Conservation (phyloP, 768 basidiomycete species). For the Solioccasus polychromus region DNA sequence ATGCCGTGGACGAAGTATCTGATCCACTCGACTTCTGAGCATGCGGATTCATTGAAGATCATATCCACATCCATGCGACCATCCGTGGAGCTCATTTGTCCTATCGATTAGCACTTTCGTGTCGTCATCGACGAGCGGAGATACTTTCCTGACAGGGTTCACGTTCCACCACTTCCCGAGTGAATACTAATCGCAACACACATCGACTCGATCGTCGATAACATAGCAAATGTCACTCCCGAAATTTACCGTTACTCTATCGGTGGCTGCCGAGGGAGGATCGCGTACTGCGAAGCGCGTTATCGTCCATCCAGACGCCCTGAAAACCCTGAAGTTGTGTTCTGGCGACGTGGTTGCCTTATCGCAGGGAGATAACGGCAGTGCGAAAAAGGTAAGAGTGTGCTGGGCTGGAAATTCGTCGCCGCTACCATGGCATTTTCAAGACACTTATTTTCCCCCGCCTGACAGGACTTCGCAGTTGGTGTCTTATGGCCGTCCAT, state of each 20-base stretch:
- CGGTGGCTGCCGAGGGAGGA: slow-evolving; percentile 32
- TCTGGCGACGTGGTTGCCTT: slow-evolving; percentile 71
- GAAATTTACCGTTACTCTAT: slow-evolving; percentile 39
- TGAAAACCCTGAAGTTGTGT: slow-evolving; percentile 58
- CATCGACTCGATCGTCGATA: neutral
- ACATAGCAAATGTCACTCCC: slow-evolving; percentile 14
- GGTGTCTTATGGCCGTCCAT: slow-evolving; percentile 77
- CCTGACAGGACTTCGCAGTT: slow-evolving; percentile 55
- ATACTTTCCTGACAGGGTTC: slow-evolving; percentile 4
- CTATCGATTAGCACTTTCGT: slow-evolving; percentile 1
- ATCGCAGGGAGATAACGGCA: slow-evolving; percentile 36
- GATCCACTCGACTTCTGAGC: no score
- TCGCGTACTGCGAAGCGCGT: slow-evolving; percentile 62
- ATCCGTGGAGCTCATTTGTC: slow-evolving; percentile 1
- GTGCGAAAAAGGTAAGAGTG: slow-evolving; percentile 34
- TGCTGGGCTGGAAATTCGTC: slow-evolving; percentile 10
- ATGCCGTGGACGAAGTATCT: slow-evolving; percentile 8
- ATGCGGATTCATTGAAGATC: slow-evolving; percentile 5
- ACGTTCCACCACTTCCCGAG: slow-evolving; percentile 1
- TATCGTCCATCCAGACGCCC: slow-evolving; percentile 55
- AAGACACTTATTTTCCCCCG: slow-evolving; percentile 15
- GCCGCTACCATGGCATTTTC: slow-evolving; percentile 5
- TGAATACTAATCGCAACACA: neutral
- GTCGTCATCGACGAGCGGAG: neutral
- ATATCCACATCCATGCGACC: slow-evolving; percentile 11